These are phyloP conservation scores for Neopestalotiopsis rosae DNA, from an alignment of 2,329 filamentous ascomycete species.

Conservation along the genomic window DNA sequence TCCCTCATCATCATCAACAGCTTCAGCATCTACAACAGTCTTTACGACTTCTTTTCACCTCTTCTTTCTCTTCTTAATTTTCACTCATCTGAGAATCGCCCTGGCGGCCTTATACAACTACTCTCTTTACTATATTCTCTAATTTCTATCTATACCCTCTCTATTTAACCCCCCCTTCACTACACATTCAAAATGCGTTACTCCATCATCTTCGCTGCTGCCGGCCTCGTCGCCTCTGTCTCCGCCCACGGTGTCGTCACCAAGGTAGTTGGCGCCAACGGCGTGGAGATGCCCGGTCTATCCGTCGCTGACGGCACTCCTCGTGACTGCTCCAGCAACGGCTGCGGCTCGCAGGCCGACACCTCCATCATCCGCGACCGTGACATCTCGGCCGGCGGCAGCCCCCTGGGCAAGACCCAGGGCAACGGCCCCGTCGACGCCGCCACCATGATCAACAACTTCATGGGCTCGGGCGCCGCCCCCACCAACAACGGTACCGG, in stretches of 20 bases:
- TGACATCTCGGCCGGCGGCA: constrained; percentile 60
- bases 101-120: constrained; percentile 30
- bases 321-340: constrained; percentile 66
- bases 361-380: constrained; percentile 71
- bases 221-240: constrained; percentile 33
- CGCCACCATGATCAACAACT: constrained; percentile 59
- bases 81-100: constrained; percentile 26
- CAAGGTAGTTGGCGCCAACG: constrained; percentile 37
- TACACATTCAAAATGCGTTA: constrained; percentile 34
- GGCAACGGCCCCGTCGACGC: constrained; percentile 65
- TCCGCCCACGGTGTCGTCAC: constrained; percentile 37
- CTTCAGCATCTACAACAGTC: constrained; percentile 17
- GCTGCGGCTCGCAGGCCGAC: constrained; percentile 70
- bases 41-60: constrained; percentile 17
- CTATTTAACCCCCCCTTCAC: constrained; percentile 14
- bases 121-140: constrained; percentile 13
- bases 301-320: constrained; percentile 68
- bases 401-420: constrained; percentile 68
- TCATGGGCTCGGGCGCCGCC: constrained; percentile 57
- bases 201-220: constrained; percentile 29
- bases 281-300: constrained; percentile 38
- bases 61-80: constrained; percentile 21
- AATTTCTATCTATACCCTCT: constrained; percentile 10
- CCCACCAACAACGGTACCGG: constrained; percentile 45
- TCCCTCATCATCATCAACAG: constrained; percentile 17